A percentile compares a stretch with the other conserved stretches of the same genome.
These are phyloP conservation scores for Aureobasidium sp. DNA, from an alignment of 2,329 filamentous ascomycete genomes.

Conservation along the genomic window DNA sequence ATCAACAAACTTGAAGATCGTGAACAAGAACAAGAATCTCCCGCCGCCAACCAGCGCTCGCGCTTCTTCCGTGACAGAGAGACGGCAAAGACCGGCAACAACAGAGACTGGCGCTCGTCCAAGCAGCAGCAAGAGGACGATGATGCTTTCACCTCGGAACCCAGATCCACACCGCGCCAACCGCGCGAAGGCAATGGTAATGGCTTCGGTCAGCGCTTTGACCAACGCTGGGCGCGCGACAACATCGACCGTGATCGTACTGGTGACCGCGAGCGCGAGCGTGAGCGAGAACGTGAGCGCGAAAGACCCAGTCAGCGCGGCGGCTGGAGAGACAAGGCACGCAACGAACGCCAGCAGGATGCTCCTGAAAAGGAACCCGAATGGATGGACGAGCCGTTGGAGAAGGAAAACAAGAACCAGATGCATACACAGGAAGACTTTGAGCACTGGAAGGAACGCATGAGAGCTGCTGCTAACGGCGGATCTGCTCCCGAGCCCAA, in stretches of 20 bases:
- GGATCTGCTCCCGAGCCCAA: conserved; percentile 26
- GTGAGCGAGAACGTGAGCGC: conserved; percentile 35
- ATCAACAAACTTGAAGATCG: conserved; percentile 34
- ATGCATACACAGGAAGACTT: conserved; percentile 90
- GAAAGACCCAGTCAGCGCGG: conserved; percentile 48
- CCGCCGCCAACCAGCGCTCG: conserved; percentile 23
- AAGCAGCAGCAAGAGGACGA: conserved; percentile 63
- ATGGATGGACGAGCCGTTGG: conserved; percentile 60
- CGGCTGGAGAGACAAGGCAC: conserved; percentile 48
- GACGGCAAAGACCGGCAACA: conserved; percentile 30
- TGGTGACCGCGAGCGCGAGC: conserved; percentile 54
- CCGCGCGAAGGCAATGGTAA: conserved; percentile 46
- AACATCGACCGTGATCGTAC: conserved; percentile 39
- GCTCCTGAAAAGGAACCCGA: conserved; percentile 75
- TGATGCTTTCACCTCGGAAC: conserved; percentile 31
- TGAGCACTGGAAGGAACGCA: conserved; percentile 85
- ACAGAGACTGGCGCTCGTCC: conserved; percentile 48
- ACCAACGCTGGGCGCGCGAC: conserved; percentile 49
- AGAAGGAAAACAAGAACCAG: conserved; percentile 57
- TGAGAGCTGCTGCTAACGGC: conserved; percentile 55
- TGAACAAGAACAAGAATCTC: conserved; percentile 30
- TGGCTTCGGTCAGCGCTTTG: conserved; percentile 59
- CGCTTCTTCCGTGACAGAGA: conserved; percentile 37
- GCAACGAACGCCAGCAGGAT: conserved; percentile 46
- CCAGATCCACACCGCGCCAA: neutral